Base-by-base conservation (phyloP, 495 filamentous ascomycete species). In the Penicillium cosmopolitanum region DNA sequence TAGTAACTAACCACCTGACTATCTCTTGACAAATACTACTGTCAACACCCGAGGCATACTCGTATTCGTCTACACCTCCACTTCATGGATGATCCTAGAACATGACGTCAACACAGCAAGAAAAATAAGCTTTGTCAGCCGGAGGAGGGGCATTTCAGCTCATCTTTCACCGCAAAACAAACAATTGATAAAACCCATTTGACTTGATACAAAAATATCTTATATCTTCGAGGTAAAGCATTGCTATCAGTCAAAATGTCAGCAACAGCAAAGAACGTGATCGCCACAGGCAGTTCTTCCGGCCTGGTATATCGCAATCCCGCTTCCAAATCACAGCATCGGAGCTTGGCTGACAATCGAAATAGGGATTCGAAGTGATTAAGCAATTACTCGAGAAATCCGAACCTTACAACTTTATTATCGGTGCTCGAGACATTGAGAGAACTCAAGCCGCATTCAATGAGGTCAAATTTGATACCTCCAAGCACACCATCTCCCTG, bases 221-320 rank as follows among this genome's bases (percentile, higher is more conserved):
- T n/a, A 44, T 44, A 10, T 36, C 13, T 36, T 36, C 34, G 10
- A 1, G 12, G 11, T 38, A 38, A 13, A 38, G 5, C 15, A 8
- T n/a, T 13, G 16, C 16, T 13, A n/a, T 16, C n/a, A 19, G 3
- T 6, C 28, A 31, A 31, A 6, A 66, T 66, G 64, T 42, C 64
- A 7, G 52, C 51, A 18, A 48, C 55, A 23, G 33, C 51, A 34
- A 69, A 68, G 43, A 70, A 58, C 16, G 57, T 72, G 16, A 57
- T 72, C 38, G 66, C 69, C 2, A 72, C 69, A 8, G 69, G 69
- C 38, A 54, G 67, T n/a, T 72, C 69, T 0, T 72, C 69, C 1
- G 69, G 69, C 54, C 52, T 72, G 58, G 69, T 72, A 63, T 56
- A 53, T 51, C 23, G 28, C 25, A 31, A 54, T 48, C 46, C 46